phyloP scores from a whole-genome alignment of 208 protist species.

The Acanthamoeba royreba region DNA sequence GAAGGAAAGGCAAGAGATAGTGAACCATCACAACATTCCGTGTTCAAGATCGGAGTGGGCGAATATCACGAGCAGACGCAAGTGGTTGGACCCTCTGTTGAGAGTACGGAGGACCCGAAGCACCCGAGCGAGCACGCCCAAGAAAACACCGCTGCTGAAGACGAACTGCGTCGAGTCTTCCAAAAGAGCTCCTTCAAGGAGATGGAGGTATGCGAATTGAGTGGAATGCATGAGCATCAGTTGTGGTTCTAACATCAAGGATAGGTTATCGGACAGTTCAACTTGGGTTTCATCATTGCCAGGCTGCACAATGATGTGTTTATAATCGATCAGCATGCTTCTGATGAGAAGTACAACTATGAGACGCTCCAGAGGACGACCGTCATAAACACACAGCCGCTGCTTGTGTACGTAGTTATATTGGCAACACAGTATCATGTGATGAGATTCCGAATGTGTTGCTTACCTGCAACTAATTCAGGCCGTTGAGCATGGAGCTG shows the following conservation, averaged over 20 bases:
- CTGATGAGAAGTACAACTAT: conserved; percentile 75
- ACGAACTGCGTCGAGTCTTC: conserved; percentile 23
- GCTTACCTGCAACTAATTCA: not conserved
- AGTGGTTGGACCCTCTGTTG: too few relatives aligned
- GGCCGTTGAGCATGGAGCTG: conserved; percentile 56
- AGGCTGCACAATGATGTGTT: conserved; percentile 70
- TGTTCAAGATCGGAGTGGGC: too few relatives aligned
- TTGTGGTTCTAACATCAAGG: not conserved
- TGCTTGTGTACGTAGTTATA: not conserved
- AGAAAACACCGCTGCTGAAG: not conserved
- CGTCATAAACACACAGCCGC: conserved; percentile 49
- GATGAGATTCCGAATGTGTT: not conserved
- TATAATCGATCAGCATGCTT: conserved; percentile 80
- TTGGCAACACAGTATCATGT: not conserved
- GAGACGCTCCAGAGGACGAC: conserved; percentile 43
- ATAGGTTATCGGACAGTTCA: conserved; percentile 77
- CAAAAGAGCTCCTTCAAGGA: not conserved
- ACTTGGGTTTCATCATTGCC: conserved; percentile 75
- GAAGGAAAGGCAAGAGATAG: too few relatives aligned
- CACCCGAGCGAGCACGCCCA: not conserved
- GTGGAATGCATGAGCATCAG: not conserved
- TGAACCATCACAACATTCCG: too few relatives aligned
- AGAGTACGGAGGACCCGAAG: not conserved
- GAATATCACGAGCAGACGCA: too few relatives aligned
- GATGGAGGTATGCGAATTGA: not conserved